These are phyloP conservation scores for Nematodospora anomalae DNA, from an alignment of 1,139 yeast genomes.

Conservation along the genomic window DNA sequence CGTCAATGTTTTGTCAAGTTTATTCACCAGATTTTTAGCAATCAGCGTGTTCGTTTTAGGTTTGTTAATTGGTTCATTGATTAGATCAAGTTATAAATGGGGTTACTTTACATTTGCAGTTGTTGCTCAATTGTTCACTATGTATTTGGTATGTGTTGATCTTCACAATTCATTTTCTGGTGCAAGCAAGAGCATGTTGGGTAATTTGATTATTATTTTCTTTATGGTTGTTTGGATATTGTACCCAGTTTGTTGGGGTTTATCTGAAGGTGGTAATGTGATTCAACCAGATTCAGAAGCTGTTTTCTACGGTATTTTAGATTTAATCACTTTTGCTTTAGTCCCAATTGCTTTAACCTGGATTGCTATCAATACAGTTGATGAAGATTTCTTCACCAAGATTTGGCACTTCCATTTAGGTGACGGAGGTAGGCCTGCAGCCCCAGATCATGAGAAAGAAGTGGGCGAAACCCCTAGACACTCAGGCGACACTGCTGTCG, in stretches of 20 bases:
- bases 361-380: conserved; percentile 27
- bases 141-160: conserved; percentile 25
- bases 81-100: conserved; percentile 63
- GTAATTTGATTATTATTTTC: conserved; percentile 31
- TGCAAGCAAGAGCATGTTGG: conserved; percentile 18
- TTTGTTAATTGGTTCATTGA: conserved; percentile 54
- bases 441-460: conserved; percentile 20
- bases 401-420: conserved; percentile 20
- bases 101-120: conserved; percentile 53
- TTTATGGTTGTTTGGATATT: conserved; percentile 43
- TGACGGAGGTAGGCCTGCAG: conserved; percentile 3
- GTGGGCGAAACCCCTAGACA: conserved; percentile 33
- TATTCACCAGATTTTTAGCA: conserved; percentile 37
- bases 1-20: conserved; percentile 24
- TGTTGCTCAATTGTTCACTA: conserved; percentile 40
- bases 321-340: conserved; percentile 44
- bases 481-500: conserved; percentile 37
- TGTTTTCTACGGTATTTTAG: conserved; percentile 63
- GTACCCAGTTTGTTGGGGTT: conserved; percentile 62
- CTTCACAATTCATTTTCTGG: conserved; percentile 14
- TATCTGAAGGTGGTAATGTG: conserved; percentile 66
- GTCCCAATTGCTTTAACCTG: conserved; percentile 42
- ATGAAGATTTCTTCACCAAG: conserved; percentile 32
- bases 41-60: conserved; percentile 54
- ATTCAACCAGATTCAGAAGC: conserved; percentile 69